Conservation (phyloP, 2,329 filamentous ascomycete species). For the Sordariomycetes sp. region DNA sequence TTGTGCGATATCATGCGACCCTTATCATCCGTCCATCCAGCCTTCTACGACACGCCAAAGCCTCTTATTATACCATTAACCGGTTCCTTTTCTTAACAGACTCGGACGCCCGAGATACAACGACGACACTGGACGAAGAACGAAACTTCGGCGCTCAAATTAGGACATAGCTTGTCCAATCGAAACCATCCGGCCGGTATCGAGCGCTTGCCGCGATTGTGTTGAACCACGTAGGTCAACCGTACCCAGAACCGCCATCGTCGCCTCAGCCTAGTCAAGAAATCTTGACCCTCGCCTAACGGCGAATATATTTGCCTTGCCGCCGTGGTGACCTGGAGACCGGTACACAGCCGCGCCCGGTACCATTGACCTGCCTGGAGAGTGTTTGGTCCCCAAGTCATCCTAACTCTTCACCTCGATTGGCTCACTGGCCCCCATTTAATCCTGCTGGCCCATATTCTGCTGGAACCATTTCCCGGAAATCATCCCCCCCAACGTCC, state of each 20-base stretch:
- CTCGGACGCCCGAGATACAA: neutral
- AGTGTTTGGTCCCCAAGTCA: neutral
- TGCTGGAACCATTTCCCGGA: neutral
- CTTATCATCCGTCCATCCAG: neutral
- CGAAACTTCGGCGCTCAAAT: neutral
- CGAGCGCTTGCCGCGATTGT: neutral
- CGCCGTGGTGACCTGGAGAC: neutral
- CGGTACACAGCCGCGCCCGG: neutral
- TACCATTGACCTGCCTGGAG: neutral
- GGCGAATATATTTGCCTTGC: neutral
- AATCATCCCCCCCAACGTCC: neutral
- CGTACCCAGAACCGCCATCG: neutral
- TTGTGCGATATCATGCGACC: neutral
- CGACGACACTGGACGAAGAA: neutral
- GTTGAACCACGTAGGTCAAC: neutral
- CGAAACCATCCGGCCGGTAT: neutral
- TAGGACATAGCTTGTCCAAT: neutral
- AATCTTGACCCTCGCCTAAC: neutral
- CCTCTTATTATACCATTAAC: neutral
- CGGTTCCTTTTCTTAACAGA: neutral
- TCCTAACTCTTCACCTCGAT: neutral
- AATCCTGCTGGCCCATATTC: neutral
- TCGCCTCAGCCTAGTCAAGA: neutral
- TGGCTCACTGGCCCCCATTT: neutral
- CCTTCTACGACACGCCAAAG: neutral